Evolutionary conservation across 2,329 filamentous ascomycete genomes (phyloP), one percentile per base, ranked within the genome.

Genomic region (Diaporthe batatas): DNA sequence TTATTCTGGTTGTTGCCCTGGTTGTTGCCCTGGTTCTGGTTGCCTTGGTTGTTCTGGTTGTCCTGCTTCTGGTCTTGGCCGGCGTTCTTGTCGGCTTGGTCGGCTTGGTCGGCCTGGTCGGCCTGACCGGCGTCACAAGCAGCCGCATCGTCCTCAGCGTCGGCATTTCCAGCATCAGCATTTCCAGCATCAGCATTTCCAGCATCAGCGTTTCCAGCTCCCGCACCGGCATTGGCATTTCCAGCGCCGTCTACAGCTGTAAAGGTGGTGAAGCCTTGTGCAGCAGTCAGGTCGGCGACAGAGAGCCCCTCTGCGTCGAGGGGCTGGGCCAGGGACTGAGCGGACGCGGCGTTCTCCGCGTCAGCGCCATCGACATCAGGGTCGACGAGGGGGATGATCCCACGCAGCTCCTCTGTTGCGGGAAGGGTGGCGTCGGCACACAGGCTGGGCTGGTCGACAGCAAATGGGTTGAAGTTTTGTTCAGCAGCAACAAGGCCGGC

Each of bases 381-480:
- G 77, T 92, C 91, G 71, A 92, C 87, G 14, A 91, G 84, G 34
- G 91, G 90, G 3, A 91, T 84, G 64, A 92, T 89, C 73, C 91
- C 91, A 49, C 91, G 86, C 25, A 92, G 88, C 59, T 85, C 85
- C 54, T 81, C 81, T 11, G 88, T 92, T 49, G 84, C 86, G n/a
- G 91, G 91, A 1, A 93, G 86, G 47, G 84, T 83, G 2, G 89
- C 83, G 72, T 92, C 90, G 29, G 83, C 86, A 79, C 91, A 93
- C 77, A 92, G 87, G 72, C 85, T 88, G 29, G 88, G 89, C 23
- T 88, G 84, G 77, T 83, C 83, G 73, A 87, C 86, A 72, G 80
- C 86, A 77, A 90, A 92, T 71, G 89, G 89, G 83, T 92, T 92
- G 83, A 92, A 91, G 86, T 93, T 92, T 80, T 91, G 90, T 84